A percentile compares a stretch with the other conserved stretches of the same genome.
Evolutionary conservation across 345 rosid species (phyloP).

Genomic region (Eucalyptus curtisii): DNA sequence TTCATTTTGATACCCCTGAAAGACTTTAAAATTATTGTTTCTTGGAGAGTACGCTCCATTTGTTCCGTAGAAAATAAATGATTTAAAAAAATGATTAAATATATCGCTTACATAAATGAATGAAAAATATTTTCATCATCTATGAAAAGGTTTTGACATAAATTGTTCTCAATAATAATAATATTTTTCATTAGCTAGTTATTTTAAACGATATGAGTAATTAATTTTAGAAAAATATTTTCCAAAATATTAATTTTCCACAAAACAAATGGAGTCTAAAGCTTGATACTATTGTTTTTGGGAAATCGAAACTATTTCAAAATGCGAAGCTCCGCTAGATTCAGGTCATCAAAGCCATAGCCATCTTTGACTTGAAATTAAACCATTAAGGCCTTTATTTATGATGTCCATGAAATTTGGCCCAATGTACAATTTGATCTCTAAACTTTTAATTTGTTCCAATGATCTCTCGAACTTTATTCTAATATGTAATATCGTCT

Average conservation of each 20-base stretch:
- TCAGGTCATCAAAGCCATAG: neutral
- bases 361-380: neutral
- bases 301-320: neutral
- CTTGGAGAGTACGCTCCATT: neutral
- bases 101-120: neutral
- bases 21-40: neutral
- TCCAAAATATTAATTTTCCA: neutral
- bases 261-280: neutral
- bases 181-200: neutral
- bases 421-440: neutral
- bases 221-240: neutral
- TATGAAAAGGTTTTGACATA: neutral
- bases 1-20: neutral
- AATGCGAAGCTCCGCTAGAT: neutral
- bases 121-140: too few relatives aligned
- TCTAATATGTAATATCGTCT: rapidly evolving
- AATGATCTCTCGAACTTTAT: neutral
- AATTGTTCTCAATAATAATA: neutral
- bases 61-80: rapidly evolving
- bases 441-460: neutral
- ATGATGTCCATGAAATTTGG: neutral
- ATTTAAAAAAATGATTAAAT: neutral
- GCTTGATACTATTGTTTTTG: neutral
- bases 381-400: neutral
- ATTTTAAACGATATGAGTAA: neutral